Evolutionary conservation across 371 early-diverging fungal species (phyloP).

Genomic region (Apophysomyces trapeziformis): DNA sequence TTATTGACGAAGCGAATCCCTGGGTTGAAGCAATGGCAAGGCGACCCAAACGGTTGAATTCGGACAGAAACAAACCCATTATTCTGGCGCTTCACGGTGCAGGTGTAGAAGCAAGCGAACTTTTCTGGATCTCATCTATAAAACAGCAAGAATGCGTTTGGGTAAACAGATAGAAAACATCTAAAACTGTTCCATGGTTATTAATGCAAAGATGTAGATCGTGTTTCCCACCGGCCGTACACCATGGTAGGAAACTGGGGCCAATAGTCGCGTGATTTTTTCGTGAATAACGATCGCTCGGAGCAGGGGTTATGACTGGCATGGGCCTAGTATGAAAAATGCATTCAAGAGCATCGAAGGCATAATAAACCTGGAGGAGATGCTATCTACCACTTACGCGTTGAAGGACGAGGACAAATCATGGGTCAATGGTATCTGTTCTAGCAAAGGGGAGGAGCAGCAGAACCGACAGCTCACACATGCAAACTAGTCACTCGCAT

Average conservation of each 20-base stretch:
- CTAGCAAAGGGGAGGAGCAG: too few relatives aligned
- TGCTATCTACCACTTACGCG: conserved; percentile 23
- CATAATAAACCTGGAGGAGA: conserved; percentile 18
- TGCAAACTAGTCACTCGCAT: background rate
- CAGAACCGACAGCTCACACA: too few relatives aligned
- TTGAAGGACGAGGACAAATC: conserved; percentile 14
- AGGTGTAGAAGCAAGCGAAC: conserved; percentile 43
- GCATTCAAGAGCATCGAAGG: conserved; percentile 38
- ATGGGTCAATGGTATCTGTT: conserved; percentile 21
- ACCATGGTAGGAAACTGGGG: conserved; percentile 53
- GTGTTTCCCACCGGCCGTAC: conserved; percentile 73
- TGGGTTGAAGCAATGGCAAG: conserved; percentile 26
- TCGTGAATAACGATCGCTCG: background rate
- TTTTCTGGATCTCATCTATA: conserved; percentile 62
- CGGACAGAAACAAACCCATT: conserved; percentile 46
- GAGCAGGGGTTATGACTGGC: conserved; percentile 63
- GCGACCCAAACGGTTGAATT: conserved; percentile 17
- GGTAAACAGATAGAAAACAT: conserved; percentile 25
- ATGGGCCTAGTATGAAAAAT: conserved; percentile 53
- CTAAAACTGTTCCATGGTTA: background rate
- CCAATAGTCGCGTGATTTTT: background rate
- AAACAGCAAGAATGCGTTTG: conserved; percentile 54
- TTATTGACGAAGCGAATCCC: too few relatives aligned
- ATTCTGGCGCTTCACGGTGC: conserved; percentile 75
- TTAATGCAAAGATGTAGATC: conserved; percentile 25